Conservation (phyloP, 345 rosid species). For the Erysimum cheiranthoides region DNA sequence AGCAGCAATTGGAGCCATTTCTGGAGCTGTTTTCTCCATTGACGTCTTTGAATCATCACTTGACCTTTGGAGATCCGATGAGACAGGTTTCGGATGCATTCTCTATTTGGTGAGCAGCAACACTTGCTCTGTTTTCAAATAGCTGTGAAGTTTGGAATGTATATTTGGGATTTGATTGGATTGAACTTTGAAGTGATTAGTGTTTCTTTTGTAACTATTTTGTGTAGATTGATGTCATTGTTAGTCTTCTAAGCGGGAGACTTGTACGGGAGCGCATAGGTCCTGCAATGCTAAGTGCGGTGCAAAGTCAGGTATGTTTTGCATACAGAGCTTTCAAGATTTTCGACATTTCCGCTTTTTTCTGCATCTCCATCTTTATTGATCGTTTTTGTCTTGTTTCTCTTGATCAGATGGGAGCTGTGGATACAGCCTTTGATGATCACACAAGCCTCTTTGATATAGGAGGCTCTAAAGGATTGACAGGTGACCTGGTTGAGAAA, state of each 20-base stretch:
- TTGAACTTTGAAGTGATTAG: background rate
- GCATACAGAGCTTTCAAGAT: background rate
- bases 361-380: background rate
- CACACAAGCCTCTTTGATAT: constrained; percentile 82
- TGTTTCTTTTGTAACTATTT: background rate
- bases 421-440: constrained; percentile 76
- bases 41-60: constrained; percentile 97
- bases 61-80: constrained; percentile 91
- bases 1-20: constrained; percentile 95
- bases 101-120: constrained; percentile 79
- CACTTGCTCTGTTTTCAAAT: constrained; percentile 24
- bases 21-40: constrained; percentile 97
- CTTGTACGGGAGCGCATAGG: constrained; percentile 94
- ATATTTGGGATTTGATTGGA: constrained; percentile 2
- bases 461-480: constrained; percentile 70
- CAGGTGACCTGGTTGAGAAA: constrained; percentile 80
- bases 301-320: constrained; percentile 88
- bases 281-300: constrained; percentile 99
- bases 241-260: constrained; percentile 94
- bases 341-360: background rate
- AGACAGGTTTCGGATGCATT: constrained; percentile 85
- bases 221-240: constrained; percentile 89
- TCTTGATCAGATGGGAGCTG: constrained; percentile 83
- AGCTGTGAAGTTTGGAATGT: background rate
- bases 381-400: background rate